Conservation (phyloP, 2,329 filamentous ascomycete genomes). For the Apiospora koreana region DNA sequence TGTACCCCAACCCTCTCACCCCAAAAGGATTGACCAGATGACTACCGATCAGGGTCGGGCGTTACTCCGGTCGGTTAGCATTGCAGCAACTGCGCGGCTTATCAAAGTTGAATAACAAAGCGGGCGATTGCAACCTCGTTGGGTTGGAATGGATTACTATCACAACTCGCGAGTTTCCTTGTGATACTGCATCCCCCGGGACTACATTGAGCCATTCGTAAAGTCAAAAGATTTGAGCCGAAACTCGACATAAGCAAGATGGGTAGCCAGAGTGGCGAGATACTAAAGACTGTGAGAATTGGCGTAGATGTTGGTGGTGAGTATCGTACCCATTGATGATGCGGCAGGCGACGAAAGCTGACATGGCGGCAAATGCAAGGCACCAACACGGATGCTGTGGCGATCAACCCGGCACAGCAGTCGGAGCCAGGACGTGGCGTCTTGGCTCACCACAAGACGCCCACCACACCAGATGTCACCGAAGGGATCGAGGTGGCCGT, state of each 20-base stretch:
- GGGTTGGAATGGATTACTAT: not conserved
- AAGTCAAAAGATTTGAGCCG: no score
- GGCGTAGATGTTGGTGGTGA: not conserved
- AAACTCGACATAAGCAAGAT: not conserved
- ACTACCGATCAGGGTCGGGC: not conserved
- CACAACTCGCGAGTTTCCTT: not conserved
- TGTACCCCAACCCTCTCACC: not conserved
- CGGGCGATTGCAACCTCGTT: not conserved
- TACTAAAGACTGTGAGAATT: not conserved
- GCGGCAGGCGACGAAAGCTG: not conserved
- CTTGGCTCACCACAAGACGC: conserved; percentile 44
- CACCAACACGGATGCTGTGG: conserved; percentile 51
- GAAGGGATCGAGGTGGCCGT: conserved; percentile 42
- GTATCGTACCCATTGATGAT: not conserved
- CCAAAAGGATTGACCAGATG: not conserved
- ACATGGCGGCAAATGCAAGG: conserved; percentile 23
- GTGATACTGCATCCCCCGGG: not conserved
- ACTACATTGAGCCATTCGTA: no score
- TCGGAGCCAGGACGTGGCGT: conserved; percentile 37
- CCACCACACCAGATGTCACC: conserved; percentile 44
- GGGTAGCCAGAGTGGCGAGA: not conserved
- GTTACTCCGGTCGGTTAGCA: not conserved
- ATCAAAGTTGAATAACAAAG: not conserved
- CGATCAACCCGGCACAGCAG: conserved; percentile 40
- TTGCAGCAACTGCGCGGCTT: not conserved